Percentiles rank a stretch among this genome's conserved stretches.
These are phyloP conservation scores for Paspalum notatum DNA, from an alignment of 176 grass and related monocot species.

Conservation along the genomic window DNA sequence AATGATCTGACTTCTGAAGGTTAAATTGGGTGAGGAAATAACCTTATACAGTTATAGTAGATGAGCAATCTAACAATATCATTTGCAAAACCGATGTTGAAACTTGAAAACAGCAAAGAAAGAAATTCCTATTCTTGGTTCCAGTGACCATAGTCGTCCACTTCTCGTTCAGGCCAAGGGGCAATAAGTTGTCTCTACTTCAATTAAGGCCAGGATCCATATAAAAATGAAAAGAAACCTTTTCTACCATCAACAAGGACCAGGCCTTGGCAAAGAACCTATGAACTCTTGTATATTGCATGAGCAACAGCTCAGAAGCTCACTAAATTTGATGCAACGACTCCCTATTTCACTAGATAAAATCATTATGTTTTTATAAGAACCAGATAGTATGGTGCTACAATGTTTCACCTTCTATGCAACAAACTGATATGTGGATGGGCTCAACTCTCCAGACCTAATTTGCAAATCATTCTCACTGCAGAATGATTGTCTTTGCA, in stretches of 20 bases:
- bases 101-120: not conserved
- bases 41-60: not conserved
- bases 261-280: not conserved
- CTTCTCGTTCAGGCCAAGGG: not conserved
- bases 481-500: not conserved
- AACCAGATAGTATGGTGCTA: not conserved
- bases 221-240: not conserved
- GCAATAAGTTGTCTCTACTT: not conserved
- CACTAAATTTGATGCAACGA: not conserved
- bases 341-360: not conserved
- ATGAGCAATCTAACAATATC: not conserved
- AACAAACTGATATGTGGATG: not conserved
- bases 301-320: no score
- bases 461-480: not conserved
- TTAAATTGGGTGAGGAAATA: not conserved
- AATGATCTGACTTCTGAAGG: not conserved
- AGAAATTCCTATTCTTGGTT: not conserved
- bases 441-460: not conserved
- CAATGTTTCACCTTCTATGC: not conserved
- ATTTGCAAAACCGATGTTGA: not conserved
- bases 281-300: not conserved
- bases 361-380: not conserved
- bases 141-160: not conserved
- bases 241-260: not conserved
- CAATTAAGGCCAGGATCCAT: not conserved